A percentile compares a stretch with the other conserved stretches of the same genome.
Conservation (phyloP, 805 yeast species). For the Cyberlindnera subsufficiens region DNA sequence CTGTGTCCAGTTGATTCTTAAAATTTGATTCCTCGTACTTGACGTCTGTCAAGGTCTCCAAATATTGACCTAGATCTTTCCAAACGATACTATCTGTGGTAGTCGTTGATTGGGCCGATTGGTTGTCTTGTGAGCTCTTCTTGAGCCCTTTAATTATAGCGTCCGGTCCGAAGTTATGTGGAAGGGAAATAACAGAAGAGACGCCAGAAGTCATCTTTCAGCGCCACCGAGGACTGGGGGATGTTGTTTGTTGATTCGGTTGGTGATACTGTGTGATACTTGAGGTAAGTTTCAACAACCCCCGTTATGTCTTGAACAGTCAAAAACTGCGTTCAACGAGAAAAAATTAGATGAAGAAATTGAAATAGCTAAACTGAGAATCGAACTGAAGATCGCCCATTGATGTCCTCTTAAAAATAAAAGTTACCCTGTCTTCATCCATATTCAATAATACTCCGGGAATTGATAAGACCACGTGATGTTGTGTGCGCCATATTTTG, state of each 20-base stretch:
- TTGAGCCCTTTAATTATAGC: conserved; percentile 23
- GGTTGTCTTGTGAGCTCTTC: neutral
- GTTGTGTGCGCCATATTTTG: neutral
- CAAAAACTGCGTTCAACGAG: too few relatives aligned
- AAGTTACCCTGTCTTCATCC: neutral
- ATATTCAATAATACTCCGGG: too few relatives aligned
- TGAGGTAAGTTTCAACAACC: too few relatives aligned
- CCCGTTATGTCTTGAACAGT: too few relatives aligned
- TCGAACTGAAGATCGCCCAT: neutral
- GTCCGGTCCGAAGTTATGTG: conserved; percentile 22
- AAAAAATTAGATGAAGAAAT: too few relatives aligned
- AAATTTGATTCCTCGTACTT: conserved; percentile 7
- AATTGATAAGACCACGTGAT: too few relatives aligned
- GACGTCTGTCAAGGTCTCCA: conserved; percentile 21
- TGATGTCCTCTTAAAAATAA: neutral
- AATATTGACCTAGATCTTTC: conserved; percentile 28
- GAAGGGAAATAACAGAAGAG: conserved; percentile 8
- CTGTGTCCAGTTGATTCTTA: conserved; percentile 17
- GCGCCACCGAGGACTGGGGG: too few relatives aligned
- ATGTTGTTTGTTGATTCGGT: too few relatives aligned
- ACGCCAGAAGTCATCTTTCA: conserved; percentile 21
- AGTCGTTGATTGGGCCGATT: neutral
- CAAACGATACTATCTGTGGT: conserved; percentile 18
- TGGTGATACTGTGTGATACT: too few relatives aligned
- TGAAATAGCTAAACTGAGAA: neutral